Conservation (phyloP, 441 rosid genomes). For the Rhodomyrtus psidioides region DNA sequence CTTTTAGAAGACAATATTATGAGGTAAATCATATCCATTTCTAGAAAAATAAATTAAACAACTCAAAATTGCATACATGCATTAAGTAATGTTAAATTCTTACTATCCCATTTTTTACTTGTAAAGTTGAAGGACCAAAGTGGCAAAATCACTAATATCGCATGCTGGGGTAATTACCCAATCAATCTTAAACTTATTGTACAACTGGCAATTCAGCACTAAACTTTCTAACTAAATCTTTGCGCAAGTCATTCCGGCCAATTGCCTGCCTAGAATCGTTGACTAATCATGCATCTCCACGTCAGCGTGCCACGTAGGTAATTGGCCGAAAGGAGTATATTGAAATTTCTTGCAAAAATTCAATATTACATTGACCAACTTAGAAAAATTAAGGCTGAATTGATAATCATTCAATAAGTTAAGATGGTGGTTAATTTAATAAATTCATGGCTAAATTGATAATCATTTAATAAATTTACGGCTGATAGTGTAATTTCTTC, state of each 20-base stretch:
- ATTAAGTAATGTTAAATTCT: neutral
- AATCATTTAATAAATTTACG: too few species aligned
- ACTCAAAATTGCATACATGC: too few species aligned
- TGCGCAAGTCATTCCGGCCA: accelerated
- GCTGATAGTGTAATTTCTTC: neutral
- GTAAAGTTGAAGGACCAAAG: neutral
- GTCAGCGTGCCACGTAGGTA: accelerated
- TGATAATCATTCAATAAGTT: neutral
- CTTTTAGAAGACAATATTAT: too few species aligned
- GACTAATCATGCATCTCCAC: accelerated
- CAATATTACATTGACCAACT: accelerated
- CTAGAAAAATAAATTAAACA: too few species aligned
- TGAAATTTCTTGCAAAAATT: neutral
- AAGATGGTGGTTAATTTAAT: too few species aligned
- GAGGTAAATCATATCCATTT: too few species aligned
- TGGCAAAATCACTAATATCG: neutral
- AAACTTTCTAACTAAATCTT: too few species aligned
- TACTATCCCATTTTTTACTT: neutral
- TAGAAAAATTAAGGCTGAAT: neutral
- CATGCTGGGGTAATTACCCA: too few species aligned
- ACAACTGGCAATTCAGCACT: too few species aligned
- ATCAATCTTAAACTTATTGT: too few species aligned
- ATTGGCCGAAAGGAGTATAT: accelerated
- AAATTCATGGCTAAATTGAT: too few species aligned
- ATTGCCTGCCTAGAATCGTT: too few species aligned